phyloP scores from a whole-genome alignment of 225 moss, liverwort and hornwort species.

The Pleurozium schreberi region DNA sequence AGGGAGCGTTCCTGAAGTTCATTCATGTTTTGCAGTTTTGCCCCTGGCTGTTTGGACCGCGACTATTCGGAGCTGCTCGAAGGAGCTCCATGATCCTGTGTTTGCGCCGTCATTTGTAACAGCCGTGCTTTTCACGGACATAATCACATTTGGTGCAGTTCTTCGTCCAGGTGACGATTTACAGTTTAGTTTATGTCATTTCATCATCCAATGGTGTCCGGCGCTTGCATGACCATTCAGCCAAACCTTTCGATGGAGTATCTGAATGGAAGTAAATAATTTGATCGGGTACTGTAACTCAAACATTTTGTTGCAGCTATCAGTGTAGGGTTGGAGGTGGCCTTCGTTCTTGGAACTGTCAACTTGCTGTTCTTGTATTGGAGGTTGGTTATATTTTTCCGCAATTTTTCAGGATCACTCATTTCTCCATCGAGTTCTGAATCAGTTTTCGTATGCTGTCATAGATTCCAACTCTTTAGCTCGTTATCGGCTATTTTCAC shows the following conservation, averaged over 20 bases:
- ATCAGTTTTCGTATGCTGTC: neutral
- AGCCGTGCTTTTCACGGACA: conserved; percentile 31
- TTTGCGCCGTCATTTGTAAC: conserved; percentile 47
- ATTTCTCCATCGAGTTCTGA: neutral
- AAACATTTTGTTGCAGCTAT: conserved; percentile 24
- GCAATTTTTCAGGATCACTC: neutral
- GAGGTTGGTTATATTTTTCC: conserved; percentile 28
- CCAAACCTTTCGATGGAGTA: neutral
- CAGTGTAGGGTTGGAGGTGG: conserved; percentile 40
- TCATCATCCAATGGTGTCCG: neutral
- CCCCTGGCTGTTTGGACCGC: conserved; percentile 42
- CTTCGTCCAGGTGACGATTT: conserved; percentile 32
- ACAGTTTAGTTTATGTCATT: neutral
- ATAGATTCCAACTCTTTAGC: neutral
- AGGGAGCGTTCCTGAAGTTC: neutral
- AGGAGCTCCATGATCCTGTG: conserved; percentile 43
- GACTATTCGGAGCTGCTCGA: conserved; percentile 28
- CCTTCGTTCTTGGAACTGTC: conserved; percentile 26
- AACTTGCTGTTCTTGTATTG: conserved; percentile 31
- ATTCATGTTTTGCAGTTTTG: conserved; percentile 25
- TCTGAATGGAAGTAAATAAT: neutral
- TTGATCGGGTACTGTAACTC: neutral
- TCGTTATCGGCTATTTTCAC: neutral
- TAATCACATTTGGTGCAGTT: conserved; percentile 23
- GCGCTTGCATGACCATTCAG: neutral